A percentile compares a stretch with the other conserved stretches of the same genome.
phyloP scores from a whole-genome alignment of 129 eudicot genomes.

The Logfia minima region DNA sequence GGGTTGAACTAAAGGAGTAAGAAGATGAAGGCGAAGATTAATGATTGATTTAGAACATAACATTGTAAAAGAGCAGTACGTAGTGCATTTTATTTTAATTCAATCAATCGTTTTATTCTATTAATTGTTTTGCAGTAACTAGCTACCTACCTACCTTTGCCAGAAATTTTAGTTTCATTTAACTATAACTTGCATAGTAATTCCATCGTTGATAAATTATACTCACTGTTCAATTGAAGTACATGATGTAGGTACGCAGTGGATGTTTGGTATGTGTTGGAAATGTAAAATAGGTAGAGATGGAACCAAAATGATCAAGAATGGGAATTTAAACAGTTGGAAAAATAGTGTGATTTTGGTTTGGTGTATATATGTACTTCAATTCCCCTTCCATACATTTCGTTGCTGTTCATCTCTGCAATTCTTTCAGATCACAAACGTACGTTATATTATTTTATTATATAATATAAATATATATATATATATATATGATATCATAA shows the following conservation, averaged over 20 bases:
- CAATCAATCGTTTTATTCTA: neutral
- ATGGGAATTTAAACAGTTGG: conserved; percentile 6
- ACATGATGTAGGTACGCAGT: neutral
- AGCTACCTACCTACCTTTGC: neutral
- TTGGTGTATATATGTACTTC: conserved; percentile 13
- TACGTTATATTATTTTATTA: neutral
- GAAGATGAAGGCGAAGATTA: conserved; percentile 24
- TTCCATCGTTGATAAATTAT: neutral
- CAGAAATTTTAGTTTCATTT: neutral
- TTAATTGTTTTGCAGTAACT: neutral
- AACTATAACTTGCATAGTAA: neutral
- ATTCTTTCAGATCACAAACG: conserved; percentile 35
- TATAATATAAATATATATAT: too few relatives aligned
- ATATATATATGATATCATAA: neutral
- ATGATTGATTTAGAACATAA: conserved; percentile 18
- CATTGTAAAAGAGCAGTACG: conserved; percentile 26
- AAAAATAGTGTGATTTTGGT: conserved; percentile 20
- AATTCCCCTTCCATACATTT: conserved; percentile 23
- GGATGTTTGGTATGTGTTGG: neutral
- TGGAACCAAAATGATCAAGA: too few relatives aligned
- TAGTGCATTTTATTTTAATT: conserved; percentile 25
- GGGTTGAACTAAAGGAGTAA: conserved; percentile 65
- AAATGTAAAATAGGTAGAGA: neutral
- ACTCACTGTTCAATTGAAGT: neutral
- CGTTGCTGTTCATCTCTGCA: conserved; percentile 38